phyloP scores from a whole-genome alignment of 352 stramenopile species.

The Aphanomyces stellatus region DNA sequence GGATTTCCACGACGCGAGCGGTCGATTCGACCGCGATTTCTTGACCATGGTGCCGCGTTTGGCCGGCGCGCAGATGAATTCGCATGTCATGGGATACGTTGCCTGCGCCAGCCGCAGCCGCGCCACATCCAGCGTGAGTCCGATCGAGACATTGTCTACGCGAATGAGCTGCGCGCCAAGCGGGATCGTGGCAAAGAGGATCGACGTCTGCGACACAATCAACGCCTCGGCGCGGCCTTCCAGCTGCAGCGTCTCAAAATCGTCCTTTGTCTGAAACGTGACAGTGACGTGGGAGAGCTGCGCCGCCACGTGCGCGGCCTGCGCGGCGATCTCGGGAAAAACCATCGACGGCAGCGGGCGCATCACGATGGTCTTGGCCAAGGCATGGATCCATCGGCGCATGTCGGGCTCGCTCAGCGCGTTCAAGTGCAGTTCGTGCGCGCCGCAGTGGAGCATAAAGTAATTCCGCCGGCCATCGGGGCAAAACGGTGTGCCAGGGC shows the following conservation, averaged over 20 bases:
- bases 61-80: slow-evolving; percentile 76
- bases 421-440: slow-evolving; percentile 81
- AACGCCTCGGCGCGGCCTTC: slow-evolving; percentile 68
- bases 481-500: slow-evolving; percentile 70
- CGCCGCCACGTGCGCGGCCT: neutral
- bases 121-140: slow-evolving; percentile 7
- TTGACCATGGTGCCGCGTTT: slow-evolving; percentile 77
- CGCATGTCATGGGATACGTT: slow-evolving; percentile 14
- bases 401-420: slow-evolving; percentile 75
- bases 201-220: slow-evolving; percentile 33
- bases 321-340: neutral
- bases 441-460: slow-evolving; percentile 75
- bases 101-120: slow-evolving; percentile 1
- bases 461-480: slow-evolving; percentile 76
- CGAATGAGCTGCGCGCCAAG: slow-evolving; percentile 67
- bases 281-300: neutral
- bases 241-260: slow-evolving; percentile 35
- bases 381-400: slow-evolving; percentile 78
- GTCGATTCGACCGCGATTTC: slow-evolving; percentile 57
- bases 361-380: slow-evolving; percentile 54
- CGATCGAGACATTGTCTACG: slow-evolving; percentile 28
- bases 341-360: neutral
- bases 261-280: neutral
- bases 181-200: slow-evolving; percentile 38
- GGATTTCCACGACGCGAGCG: slow-evolving; percentile 81